Percentiles rank a stretch among this genome's conserved stretches.
Conservation (phyloP, 2,329 filamentous ascomycete species). For the Aspergillus transmontanensis region DNA sequence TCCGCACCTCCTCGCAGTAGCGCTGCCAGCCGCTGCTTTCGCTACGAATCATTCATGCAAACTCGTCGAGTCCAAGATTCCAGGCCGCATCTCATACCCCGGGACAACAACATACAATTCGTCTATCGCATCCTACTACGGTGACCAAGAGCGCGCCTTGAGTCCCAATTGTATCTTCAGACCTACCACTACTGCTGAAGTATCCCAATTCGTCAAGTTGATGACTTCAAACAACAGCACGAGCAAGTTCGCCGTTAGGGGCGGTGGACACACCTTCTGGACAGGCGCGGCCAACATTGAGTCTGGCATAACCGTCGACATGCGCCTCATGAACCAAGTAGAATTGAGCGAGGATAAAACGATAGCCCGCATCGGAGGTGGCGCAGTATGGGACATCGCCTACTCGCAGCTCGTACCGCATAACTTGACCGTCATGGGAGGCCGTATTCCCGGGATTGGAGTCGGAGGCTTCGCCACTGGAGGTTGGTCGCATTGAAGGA, state of each 20-base stretch:
- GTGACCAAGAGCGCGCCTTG: not conserved
- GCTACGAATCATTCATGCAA: not conserved
- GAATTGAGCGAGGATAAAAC: not conserved
- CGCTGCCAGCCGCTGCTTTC: too few species aligned
- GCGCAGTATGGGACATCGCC: not conserved
- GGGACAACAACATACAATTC: not conserved
- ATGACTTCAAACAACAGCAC: not conserved
- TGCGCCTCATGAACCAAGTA: not conserved
- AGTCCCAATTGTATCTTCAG: not conserved
- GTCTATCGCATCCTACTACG: not conserved
- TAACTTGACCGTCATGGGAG: not conserved
- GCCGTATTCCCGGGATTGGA: not conserved
- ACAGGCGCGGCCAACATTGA: not conserved
- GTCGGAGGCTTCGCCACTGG: not conserved
- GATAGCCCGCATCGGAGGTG: not conserved
- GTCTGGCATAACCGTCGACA: not conserved
- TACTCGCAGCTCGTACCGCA: not conserved
- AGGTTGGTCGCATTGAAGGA: not conserved
- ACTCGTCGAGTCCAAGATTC: not conserved
- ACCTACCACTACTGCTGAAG: not conserved
- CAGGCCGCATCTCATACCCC: not conserved
- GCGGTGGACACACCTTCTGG: not conserved
- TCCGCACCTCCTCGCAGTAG: too few species aligned
- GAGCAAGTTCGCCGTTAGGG: not conserved
- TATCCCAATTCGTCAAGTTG: not conserved